A percentile compares a stretch with the other conserved stretches of the same genome.
Conservation (phyloP, 2,329 filamentous ascomycete species). For the Calonectria pteridis region DNA sequence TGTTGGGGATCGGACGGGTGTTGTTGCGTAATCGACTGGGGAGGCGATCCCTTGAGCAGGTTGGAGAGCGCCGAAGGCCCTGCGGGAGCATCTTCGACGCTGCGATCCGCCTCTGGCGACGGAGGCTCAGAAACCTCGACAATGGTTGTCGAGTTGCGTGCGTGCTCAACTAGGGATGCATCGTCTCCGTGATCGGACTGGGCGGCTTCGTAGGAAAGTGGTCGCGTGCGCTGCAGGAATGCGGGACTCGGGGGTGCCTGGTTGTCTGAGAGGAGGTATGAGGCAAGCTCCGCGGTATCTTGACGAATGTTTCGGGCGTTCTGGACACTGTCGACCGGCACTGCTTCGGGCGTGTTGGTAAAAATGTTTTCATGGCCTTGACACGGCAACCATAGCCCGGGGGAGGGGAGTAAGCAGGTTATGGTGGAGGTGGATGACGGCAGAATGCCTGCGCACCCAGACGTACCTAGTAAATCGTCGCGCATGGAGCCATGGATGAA, state of each 20-base stretch:
- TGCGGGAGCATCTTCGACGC: slow-evolving; percentile 33
- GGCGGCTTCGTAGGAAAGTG: slow-evolving; percentile 46
- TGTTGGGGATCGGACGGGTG: slow-evolving; percentile 24
- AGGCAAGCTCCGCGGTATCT: slow-evolving; percentile 88
- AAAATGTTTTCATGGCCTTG: neutral
- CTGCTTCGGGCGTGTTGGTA: slow-evolving; percentile 46
- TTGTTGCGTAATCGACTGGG: slow-evolving; percentile 49
- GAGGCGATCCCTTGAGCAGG: slow-evolving; percentile 64
- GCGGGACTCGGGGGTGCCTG: slow-evolving; percentile 58
- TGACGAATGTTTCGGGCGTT: slow-evolving; percentile 85
- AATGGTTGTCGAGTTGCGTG: slow-evolving; percentile 63
- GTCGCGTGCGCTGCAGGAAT: slow-evolving; percentile 57
- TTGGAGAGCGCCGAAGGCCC: slow-evolving; percentile 61
- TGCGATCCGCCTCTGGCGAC: slow-evolving; percentile 41
- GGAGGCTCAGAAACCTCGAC: slow-evolving; percentile 69
- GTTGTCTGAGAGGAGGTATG: slow-evolving; percentile 80
- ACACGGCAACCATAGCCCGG: neutral
- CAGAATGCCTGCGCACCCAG: neutral
- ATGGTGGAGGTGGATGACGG: slow-evolving; percentile 15
- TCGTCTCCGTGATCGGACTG: slow-evolving; percentile 38
- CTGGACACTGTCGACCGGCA: slow-evolving; percentile 75
- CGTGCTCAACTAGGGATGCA: slow-evolving; percentile 39
- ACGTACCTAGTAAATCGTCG: slow-evolving; percentile 66
- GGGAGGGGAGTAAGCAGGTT: neutral
- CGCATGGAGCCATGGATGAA: slow-evolving; percentile 77